phyloP scores from a whole-genome alignment of 139 green algal species.

The Ostreobium quekettii region DNA sequence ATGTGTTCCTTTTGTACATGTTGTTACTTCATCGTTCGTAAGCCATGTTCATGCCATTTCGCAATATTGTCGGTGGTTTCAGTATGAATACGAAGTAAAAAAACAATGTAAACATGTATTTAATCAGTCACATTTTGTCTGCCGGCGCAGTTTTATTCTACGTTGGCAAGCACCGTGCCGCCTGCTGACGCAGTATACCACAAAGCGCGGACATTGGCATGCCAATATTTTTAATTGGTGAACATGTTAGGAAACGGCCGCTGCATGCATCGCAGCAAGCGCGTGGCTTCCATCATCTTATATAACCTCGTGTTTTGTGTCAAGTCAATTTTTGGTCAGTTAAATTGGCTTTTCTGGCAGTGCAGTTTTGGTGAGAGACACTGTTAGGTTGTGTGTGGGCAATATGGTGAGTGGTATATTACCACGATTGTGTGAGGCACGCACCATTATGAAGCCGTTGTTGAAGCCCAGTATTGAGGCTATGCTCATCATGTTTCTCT shows the following conservation, averaged over 20 bases:
- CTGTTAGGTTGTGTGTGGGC: neutral
- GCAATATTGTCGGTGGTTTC: neutral
- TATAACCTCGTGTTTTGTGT: neutral
- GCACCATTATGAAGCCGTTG: constrained; percentile 17
- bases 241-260: neutral
- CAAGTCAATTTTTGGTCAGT: no score
- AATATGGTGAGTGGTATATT: neutral
- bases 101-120: neutral
- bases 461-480: constrained; percentile 6
- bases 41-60: no score
- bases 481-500: constrained; percentile 20
- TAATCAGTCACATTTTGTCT: neutral
- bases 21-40: no score
- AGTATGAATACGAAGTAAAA: neutral
- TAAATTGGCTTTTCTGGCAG: no score
- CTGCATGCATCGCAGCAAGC: neutral
- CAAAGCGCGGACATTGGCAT: no score
- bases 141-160: neutral
- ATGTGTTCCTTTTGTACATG: no score
- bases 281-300: neutral
- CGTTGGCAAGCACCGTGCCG: no score
- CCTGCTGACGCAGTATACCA: no score
- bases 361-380: neutral
- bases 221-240: no score
- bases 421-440: neutral